phyloP scores from a whole-genome alignment of 2,329 filamentous ascomycete species.

The Pseudogymnoascus sp. region DNA sequence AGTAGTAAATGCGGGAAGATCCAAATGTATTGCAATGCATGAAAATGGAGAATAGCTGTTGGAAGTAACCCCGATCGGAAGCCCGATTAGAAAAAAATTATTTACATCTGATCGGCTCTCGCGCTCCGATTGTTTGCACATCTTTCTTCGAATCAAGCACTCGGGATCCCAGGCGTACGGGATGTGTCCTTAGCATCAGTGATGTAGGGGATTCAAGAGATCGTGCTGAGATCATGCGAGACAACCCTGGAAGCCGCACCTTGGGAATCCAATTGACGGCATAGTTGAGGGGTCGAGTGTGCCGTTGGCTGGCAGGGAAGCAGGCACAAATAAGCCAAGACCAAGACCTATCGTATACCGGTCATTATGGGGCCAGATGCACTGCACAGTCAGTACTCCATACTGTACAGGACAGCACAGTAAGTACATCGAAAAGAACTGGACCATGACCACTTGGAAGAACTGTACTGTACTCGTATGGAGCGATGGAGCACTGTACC shows the following conservation, averaged over 20 bases:
- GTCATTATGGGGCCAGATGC: neutral
- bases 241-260: constrained; percentile 1
- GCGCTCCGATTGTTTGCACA: neutral
- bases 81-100: neutral
- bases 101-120: neutral
- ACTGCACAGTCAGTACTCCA: neutral
- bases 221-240: constrained; percentile 5
- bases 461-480: neutral
- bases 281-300: constrained; percentile 2
- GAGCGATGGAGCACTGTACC: neutral
- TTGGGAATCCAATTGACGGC: constrained; percentile 9
- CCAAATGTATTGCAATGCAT: constrained; percentile 10
- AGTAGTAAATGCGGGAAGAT: constrained; percentile 9
- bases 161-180: neutral
- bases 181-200: neutral
- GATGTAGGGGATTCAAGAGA: neutral
- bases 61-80: constrained; percentile 6
- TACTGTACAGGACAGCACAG: neutral
- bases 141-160: neutral
- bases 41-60: constrained; percentile 8
- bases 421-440: neutral
- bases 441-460: neutral
- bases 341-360: neutral
- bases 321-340: constrained; percentile 3
- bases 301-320: neutral